Evolutionary conservation across 345 rosid species (phyloP), one percentile per base, ranked within the genome.

Genomic region (Laguncularia racemosa): DNA sequence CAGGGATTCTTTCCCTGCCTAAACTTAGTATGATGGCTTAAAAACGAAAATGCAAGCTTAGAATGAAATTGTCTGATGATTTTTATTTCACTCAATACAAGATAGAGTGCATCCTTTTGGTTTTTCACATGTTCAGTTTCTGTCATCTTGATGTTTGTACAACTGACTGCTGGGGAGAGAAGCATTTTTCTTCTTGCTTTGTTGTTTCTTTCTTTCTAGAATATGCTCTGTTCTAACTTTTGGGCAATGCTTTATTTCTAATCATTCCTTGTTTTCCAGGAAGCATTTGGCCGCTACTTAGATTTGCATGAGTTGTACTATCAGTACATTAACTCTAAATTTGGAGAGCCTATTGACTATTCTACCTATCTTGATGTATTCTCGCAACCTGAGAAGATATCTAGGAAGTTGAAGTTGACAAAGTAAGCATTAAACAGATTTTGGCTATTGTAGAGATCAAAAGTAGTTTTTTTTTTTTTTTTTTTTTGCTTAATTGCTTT

Each of bases 221-320:
- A 16, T 14, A 52, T 21, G 17, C 52, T 48, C 28, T 55, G 44
- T 20, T 46, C n/a, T 54, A 11, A 44, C 46, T 54, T 47, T 12
- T 10, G 6, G 46, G 13, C 16, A 18, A 40, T 53, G 53, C 12
- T 8, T 61, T 47, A 15, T 58, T n/a, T 14, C 57, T 57, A 6
- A 43, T 14, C 49, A 43, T 13, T 63, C 21, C 63, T 55, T 46
- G 10, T 58, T 58, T 59, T 56, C 62, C 81, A 95, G 99, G 97
- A 95, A 82, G 90, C 95, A 8, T 58, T 59, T 59, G 99, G 95
- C 47, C 85, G 88, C 47, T 84, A 85, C 71, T 67, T 90, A 45
- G 99, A 95, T 75, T 56, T 95, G 83, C 99, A 90, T 60, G 97
- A 90, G 66, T 64, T 95, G 74, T 90, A 76, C 79, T 73, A 88